Conservation (phyloP, 352 stramenopile species). For the Pythium dissotocum region DNA sequence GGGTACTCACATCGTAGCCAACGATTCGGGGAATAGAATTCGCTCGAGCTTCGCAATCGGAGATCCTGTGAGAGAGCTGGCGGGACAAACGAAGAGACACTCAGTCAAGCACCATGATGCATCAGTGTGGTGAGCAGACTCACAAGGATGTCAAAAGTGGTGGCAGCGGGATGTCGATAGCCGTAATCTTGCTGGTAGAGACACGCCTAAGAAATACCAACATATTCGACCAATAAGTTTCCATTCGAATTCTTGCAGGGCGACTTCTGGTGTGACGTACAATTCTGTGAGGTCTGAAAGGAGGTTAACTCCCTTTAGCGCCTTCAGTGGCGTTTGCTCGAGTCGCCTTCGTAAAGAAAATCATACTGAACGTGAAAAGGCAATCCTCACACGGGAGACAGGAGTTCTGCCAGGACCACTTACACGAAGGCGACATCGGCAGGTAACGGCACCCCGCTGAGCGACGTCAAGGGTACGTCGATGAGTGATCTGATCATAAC, state of each 20-base stretch:
- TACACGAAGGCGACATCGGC: neutral
- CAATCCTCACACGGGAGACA: too few species aligned
- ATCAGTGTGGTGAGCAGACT: neutral
- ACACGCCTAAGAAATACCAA: neutral
- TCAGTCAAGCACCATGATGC: too few species aligned
- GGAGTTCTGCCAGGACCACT: too few species aligned
- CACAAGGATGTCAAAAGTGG: neutral
- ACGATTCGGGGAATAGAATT: too few species aligned
- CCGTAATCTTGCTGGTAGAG: neutral
- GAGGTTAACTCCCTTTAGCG: neutral
- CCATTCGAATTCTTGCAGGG: too few species aligned
- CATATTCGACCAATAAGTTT: too few species aligned
- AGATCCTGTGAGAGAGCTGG: too few species aligned
- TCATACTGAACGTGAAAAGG: too few species aligned
- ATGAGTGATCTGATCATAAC: neutral
- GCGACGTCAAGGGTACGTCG: neutral
- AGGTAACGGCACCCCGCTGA: neutral
- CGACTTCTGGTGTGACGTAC: neutral
- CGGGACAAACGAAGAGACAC: too few species aligned
- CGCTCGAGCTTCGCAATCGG: too few species aligned
- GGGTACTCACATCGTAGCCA: too few species aligned
- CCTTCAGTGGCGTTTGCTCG: neutral
- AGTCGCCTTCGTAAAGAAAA: neutral
- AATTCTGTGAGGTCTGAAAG: neutral
- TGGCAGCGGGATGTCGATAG: neutral